A percentile compares a stretch with the other conserved stretches of the same genome.
Evolutionary conservation across 2,329 filamentous ascomycete species (phyloP).

Genomic region (Talaromyces atroroseus): DNA sequence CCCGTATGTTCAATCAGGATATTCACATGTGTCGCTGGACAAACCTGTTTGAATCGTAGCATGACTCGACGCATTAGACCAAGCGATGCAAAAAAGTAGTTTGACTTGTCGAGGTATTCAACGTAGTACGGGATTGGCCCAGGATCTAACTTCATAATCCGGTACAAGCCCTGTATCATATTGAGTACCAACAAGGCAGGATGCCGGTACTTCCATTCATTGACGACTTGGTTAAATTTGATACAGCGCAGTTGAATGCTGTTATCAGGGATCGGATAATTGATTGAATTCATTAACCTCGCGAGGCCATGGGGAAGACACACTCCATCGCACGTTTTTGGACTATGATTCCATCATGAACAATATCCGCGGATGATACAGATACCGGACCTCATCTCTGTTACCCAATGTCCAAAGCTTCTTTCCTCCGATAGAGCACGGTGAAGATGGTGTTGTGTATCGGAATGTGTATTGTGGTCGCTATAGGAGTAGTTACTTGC

Average conservation of each 20-base stretch:
- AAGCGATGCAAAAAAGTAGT: background rate
- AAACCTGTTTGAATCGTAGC: background rate
- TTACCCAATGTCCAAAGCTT: background rate
- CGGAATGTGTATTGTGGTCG: background rate
- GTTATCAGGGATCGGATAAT: no score
- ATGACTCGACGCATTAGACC: background rate
- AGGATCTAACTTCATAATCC: no score
- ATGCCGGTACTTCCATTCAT: background rate
- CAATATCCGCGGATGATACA: background rate
- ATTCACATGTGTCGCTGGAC: background rate
- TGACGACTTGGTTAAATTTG: no score
- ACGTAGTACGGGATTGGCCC: background rate
- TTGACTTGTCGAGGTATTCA: background rate
- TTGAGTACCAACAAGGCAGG: background rate
- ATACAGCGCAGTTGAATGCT: background rate
- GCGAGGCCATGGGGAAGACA: background rate
- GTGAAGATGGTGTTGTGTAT: background rate
- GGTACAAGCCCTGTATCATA: no score
- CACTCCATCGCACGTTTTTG: background rate
- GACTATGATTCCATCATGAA: background rate
- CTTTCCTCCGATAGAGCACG: background rate
- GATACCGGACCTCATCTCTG: background rate
- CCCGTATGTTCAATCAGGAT: background rate
- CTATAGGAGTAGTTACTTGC: background rate
- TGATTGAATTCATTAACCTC: background rate